phyloP scores from a whole-genome alignment of 2,329 filamentous ascomycete species.

The Apiospora rasikravindrae region DNA sequence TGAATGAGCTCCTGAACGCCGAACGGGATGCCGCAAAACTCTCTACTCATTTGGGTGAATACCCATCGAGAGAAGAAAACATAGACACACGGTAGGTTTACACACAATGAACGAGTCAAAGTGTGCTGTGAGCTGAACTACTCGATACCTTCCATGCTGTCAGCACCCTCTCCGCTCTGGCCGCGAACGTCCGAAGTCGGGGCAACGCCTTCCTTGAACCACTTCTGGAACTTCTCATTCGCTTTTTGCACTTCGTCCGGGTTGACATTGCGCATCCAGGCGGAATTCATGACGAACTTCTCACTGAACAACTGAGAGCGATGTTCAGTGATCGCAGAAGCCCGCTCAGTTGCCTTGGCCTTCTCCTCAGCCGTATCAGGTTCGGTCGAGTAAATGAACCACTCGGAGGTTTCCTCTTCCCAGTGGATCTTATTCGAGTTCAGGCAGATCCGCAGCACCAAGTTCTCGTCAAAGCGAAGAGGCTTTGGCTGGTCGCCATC shows the following conservation, averaged over 20 bases:
- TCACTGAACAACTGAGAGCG: conserved; percentile 74
- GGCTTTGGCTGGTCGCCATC: conserved; percentile 66
- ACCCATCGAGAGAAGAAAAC: background rate
- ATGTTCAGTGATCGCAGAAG: conserved; percentile 63
- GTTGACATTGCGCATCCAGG: conserved; percentile 80
- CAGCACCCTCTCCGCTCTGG: conserved; percentile 31
- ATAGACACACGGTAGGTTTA: background rate
- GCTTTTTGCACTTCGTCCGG: conserved; percentile 77
- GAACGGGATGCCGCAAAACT: conserved; percentile 16
- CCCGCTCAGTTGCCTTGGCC: conserved; percentile 61
- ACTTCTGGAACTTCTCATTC: conserved; percentile 67
- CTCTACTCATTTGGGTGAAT: background rate
- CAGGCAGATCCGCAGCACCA: conserved; percentile 76
- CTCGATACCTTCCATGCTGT: conserved; percentile 20
- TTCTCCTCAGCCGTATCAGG: conserved; percentile 72
- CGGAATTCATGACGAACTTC: conserved; percentile 82
- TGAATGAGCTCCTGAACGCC: conserved; percentile 15
- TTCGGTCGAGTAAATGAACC: conserved; percentile 72
- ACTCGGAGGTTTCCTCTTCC: conserved; percentile 72
- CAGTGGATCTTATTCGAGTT: conserved; percentile 83
- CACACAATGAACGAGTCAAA: background rate
- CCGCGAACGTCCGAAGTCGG: conserved; percentile 41
- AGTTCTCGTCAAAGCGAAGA: conserved; percentile 67
- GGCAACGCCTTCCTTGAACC: conserved; percentile 55
- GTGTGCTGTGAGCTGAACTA: conserved; percentile 3